phyloP scores from a whole-genome alignment of 2,329 filamentous ascomycete genomes.

The Monosporascus sp. region DNA sequence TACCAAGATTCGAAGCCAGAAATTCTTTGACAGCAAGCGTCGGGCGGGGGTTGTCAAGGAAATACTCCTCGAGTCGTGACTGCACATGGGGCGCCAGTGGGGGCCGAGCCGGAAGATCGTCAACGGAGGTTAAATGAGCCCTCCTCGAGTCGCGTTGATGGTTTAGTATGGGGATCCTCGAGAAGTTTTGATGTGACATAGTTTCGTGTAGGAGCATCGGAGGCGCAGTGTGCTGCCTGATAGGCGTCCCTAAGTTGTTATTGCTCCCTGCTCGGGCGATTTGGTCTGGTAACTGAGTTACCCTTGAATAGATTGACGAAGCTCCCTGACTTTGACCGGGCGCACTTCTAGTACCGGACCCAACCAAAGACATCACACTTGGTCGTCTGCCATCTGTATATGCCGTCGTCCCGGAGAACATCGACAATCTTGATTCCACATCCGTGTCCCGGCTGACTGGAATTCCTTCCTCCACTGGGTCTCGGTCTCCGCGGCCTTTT shows the following conservation, averaged over 20 bases:
- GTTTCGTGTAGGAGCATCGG: conserved; percentile 9
- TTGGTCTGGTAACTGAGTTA: neutral
- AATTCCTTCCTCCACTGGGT: conserved; percentile 9
- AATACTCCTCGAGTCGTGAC: conserved; percentile 48
- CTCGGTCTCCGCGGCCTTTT: conserved; percentile 18
- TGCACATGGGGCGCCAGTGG: conserved; percentile 44
- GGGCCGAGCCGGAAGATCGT: conserved; percentile 36
- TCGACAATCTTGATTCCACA: conserved; percentile 16
- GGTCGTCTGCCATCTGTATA: conserved; percentile 14
- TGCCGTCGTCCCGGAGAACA: conserved; percentile 23
- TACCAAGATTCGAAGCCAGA: conserved; percentile 48
- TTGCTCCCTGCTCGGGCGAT: neutral
- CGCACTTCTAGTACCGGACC: conserved; percentile 9
- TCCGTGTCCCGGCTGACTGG: conserved; percentile 16
- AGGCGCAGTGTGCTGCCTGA: conserved; percentile 13
- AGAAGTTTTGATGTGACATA: conserved; percentile 24
- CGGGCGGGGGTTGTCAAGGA: conserved; percentile 40
- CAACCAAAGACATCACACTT: conserved; percentile 6
- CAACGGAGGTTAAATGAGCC: conserved; percentile 29
- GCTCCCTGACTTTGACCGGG: neutral
- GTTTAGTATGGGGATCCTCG: conserved; percentile 39
- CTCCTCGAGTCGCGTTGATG: conserved; percentile 36
- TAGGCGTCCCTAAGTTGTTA: neutral
- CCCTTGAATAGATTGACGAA: neutral
- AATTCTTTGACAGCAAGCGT: conserved; percentile 46